Conservation (phyloP, 306 rosid species). For the Cyamopsis tetragonoloba region DNA sequence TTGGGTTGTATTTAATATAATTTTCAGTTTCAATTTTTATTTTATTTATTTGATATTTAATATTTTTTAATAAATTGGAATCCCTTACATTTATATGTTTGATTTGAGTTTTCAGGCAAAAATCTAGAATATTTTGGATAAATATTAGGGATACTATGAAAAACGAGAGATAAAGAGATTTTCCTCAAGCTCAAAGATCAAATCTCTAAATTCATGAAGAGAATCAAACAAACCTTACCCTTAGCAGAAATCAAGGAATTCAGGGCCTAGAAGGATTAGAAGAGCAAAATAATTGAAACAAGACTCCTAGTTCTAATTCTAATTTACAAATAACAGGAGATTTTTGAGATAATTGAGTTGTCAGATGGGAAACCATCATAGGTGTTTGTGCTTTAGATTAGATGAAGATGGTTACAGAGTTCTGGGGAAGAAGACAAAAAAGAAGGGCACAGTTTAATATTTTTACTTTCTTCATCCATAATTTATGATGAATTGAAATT, state of each 20-base stretch:
- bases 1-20: not conserved
- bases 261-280: not conserved
- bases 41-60: not conserved
- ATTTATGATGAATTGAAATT: not conserved
- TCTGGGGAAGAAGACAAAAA: not conserved
- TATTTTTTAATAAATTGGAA: not conserved
- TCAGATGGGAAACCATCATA: not conserved
- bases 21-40: not conserved
- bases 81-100: not conserved
- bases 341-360: not conserved
- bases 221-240: not conserved
- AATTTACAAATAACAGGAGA: not conserved
- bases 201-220: not conserved
- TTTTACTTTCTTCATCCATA: not conserved
- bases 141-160: not conserved
- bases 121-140: not conserved
- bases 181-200: not conserved
- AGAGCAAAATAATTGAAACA: not conserved
- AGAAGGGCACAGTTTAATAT: not conserved
- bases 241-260: not conserved
- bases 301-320: not conserved
- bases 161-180: not conserved
- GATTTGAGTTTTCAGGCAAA: not conserved
- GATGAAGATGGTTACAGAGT: not conserved
- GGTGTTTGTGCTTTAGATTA: not conserved